Evolutionary conservation across 768 basidiomycete genomes (phyloP).

Genomic region (Strobilomyces dryophilus): DNA sequence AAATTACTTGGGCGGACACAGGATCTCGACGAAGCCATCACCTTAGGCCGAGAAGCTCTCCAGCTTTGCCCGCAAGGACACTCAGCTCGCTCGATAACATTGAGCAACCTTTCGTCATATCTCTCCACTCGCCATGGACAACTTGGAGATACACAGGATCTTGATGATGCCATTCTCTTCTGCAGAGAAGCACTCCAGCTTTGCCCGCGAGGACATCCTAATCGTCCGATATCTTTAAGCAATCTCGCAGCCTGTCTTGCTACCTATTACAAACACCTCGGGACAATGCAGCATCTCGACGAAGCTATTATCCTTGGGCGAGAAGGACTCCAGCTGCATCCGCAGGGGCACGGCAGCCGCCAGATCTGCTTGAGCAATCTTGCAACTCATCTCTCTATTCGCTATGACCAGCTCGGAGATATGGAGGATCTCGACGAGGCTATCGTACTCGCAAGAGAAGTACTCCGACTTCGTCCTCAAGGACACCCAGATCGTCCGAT

Average conservation of each 20-base stretch:
- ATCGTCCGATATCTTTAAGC: too few relatives aligned
- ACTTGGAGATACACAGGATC: too few relatives aligned
- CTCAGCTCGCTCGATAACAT: too few relatives aligned
- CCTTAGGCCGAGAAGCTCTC: too few relatives aligned
- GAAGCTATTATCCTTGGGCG: neutral
- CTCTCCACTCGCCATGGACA: too few relatives aligned
- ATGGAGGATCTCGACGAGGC: neutral
- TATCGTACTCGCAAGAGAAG: neutral
- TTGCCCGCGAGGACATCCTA: too few relatives aligned
- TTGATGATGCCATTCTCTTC: too few relatives aligned
- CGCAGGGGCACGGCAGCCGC: neutral
- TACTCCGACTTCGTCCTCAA: neutral
- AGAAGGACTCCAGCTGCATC: neutral
- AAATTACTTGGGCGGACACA: neutral
- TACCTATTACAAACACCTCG: too few relatives aligned
- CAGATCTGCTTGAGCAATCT: neutral
- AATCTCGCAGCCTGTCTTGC: too few relatives aligned
- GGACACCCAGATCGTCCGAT: neutral
- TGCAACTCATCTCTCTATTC: neutral
- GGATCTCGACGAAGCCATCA: neutral
- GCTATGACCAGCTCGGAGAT: neutral
- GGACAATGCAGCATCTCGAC: neutral
- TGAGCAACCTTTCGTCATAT: too few relatives aligned
- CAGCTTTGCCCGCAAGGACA: too few relatives aligned
- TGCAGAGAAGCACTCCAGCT: too few relatives aligned